Evolutionary conservation across 176 grass and related monocot species (phyloP).

Genomic region (Sorghum bicolor): DNA sequence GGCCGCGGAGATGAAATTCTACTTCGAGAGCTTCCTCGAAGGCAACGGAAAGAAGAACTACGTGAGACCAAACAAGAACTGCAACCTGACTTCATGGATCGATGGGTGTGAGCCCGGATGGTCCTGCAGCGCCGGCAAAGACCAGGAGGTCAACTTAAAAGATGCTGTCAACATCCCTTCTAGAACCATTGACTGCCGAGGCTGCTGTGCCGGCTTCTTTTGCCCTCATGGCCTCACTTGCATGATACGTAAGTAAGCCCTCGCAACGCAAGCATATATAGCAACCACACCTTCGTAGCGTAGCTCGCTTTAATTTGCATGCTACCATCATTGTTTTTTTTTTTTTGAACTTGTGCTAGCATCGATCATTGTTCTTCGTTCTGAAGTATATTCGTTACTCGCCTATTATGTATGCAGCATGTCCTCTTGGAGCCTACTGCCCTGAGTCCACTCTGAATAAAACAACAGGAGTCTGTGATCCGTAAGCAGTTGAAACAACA

Average conservation of each 20-base stretch:
- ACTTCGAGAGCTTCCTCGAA: constrained; percentile 70
- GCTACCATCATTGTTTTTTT: background rate
- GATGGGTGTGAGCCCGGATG: constrained; percentile 88
- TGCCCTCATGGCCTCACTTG: constrained; percentile 91
- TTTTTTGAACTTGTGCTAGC: too few relatives aligned
- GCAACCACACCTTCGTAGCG: background rate
- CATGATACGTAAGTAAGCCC: constrained; percentile 89
- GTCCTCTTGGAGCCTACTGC: constrained; percentile 86
- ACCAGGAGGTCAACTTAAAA: constrained; percentile 41
- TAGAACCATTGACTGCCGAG: constrained; percentile 43
- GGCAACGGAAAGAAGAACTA: constrained; percentile 61
- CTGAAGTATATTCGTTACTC: too few relatives aligned
- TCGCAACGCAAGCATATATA: background rate
- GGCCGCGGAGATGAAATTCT: constrained; percentile 83
- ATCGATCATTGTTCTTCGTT: background rate
- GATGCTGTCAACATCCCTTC: constrained; percentile 54
- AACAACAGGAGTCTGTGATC: constrained; percentile 80
- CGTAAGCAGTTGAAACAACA: constrained; percentile 51
- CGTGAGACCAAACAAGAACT: constrained; percentile 81
- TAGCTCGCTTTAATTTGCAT: background rate
- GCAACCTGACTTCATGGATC: constrained; percentile 83
- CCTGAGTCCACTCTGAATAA: constrained; percentile 67
- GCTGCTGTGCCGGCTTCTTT: constrained; percentile 83
- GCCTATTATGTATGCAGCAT: constrained; percentile 50
- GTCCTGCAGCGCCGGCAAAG: constrained; percentile 43